These are phyloP conservation scores for Eleusine indica DNA, from an alignment of 176 grass and related monocot species.

Conservation along the genomic window DNA sequence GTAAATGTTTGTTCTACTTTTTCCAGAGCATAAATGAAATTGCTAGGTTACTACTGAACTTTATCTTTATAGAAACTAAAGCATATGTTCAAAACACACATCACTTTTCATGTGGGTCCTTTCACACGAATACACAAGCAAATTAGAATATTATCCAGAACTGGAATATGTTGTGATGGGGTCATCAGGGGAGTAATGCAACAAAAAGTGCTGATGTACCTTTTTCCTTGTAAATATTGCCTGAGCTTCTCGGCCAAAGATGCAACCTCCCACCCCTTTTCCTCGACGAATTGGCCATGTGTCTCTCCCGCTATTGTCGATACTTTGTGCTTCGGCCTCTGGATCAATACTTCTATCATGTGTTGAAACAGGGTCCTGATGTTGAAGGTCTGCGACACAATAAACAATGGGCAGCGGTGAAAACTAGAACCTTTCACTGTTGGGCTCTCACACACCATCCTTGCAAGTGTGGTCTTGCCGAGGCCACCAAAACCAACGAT, in stretches of 20 bases:
- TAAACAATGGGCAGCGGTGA: constrained; percentile 38
- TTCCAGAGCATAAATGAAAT: background rate
- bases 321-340: constrained; percentile 11
- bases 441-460: constrained; percentile 41
- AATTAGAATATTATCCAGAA: background rate
- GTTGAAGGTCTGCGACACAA: constrained; percentile 44
- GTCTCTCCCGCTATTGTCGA: constrained; percentile 22
- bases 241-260: constrained; percentile 36
- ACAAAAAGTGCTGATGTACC: constrained; percentile 22
- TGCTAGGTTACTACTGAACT: background rate
- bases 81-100: background rate
- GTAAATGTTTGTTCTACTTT: background rate
- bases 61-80: background rate
- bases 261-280: constrained; percentile 29
- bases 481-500: constrained; percentile 45
- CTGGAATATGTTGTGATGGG: background rate
- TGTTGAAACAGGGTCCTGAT: constrained; percentile 35
- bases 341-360: constrained; percentile 37
- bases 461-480: constrained; percentile 44
- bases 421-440: constrained; percentile 28
- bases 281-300: constrained; percentile 5
- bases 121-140: background rate
- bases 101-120: no score
- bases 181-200: background rate
- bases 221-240: constrained; percentile 46